phyloP scores from a whole-genome alignment of 306 rosid genomes.

The Trichosanthes cucumerina region DNA sequence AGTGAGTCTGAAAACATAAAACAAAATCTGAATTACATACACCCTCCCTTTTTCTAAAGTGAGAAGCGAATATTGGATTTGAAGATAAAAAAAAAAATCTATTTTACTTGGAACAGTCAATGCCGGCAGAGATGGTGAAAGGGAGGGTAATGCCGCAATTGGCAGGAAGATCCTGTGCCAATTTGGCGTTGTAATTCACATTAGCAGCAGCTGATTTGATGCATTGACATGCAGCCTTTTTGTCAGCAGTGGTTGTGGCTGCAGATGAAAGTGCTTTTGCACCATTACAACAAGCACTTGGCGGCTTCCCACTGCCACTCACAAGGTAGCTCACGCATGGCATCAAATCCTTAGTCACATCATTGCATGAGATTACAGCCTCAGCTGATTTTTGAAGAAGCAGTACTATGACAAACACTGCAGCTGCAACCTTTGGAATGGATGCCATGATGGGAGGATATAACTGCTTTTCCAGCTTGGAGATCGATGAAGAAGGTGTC shows the following conservation, averaged over 20 bases:
- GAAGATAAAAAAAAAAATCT: too few species aligned
- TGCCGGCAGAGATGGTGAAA: conserved; percentile 33
- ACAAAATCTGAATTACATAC: too few species aligned
- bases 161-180: conserved; percentile 55
- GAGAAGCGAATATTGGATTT: too few species aligned
- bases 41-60: too few species aligned
- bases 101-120: conserved; percentile 61
- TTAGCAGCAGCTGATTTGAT: conserved; percentile 45
- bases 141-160: conserved; percentile 50
- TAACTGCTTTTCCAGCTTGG: neutral
- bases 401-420: conserved; percentile 17
- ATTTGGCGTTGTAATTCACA: conserved; percentile 26
- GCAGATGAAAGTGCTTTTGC: conserved; percentile 49
- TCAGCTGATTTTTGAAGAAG: conserved; percentile 36
- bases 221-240: conserved; percentile 55
- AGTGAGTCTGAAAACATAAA: too few species aligned
- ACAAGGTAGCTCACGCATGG: conserved; percentile 61
- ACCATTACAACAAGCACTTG: conserved; percentile 53
- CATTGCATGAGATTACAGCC: conserved; percentile 46
- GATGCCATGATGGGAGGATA: conserved; percentile 24
- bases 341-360: conserved; percentile 38
- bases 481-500: neutral
- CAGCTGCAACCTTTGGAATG: neutral
- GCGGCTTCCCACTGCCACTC: conserved; percentile 61
- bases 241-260: conserved; percentile 37